Conservation (phyloP, 306 rosid genomes). For the Cucurbita maxima region DNA sequence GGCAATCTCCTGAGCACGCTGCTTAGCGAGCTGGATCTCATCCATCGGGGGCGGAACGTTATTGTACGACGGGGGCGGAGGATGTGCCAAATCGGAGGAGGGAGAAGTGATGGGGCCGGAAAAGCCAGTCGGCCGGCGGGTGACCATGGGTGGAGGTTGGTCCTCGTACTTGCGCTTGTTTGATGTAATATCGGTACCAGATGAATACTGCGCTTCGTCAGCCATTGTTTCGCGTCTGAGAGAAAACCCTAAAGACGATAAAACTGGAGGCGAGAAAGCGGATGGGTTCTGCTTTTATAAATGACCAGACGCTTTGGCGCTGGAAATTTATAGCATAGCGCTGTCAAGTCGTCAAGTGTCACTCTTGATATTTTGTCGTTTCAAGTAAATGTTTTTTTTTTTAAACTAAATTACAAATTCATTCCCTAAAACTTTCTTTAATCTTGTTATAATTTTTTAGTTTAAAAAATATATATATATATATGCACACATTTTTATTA, state of each 20-base stretch:
- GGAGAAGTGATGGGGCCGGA: constrained; percentile 43
- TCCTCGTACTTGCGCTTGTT: constrained; percentile 86
- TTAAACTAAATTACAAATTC: no score
- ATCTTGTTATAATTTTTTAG: no score
- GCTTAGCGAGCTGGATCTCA: constrained; percentile 78
- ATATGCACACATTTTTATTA: no score
- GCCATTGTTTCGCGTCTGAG: constrained; percentile 25
- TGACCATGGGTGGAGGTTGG: constrained; percentile 19
- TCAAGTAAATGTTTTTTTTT: no score
- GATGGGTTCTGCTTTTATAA: neutral
- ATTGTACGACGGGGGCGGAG: constrained; percentile 32
- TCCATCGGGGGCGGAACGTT: constrained; percentile 54
- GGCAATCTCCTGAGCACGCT: constrained; percentile 89
- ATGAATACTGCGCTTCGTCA: constrained; percentile 60
- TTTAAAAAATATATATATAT: no score
- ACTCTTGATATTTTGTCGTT: neutral
- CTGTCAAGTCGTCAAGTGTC: neutral
- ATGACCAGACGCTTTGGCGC: neutral
- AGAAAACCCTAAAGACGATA: constrained; percentile 33
- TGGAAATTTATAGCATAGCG: neutral
- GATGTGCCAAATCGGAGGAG: constrained; percentile 30
- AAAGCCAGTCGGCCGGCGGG: constrained; percentile 53
- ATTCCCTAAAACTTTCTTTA: no score
- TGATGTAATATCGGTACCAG: constrained; percentile 27
- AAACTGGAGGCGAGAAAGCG: neutral